Evolutionary conservation across 768 basidiomycete genomes (phyloP).

Genomic region (Tricholoma sp.): DNA sequence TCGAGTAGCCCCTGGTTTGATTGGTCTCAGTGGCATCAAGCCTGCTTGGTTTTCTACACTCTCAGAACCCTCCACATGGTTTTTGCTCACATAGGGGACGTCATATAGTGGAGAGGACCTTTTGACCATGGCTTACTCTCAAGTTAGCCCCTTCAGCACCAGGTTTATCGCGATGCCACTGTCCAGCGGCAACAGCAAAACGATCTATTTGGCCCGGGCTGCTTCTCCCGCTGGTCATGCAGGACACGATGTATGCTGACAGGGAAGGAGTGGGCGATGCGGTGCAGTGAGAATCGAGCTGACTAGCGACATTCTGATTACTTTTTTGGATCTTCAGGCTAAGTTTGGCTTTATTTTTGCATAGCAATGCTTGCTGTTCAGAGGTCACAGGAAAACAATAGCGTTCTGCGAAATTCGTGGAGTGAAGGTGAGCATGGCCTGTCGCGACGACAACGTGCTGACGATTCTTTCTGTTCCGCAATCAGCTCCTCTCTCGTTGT

Average conservation of each 20-base stretch:
- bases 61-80: not conserved
- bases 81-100: not conserved
- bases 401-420: not conserved
- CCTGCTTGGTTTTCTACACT: not conserved
- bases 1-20: not conserved
- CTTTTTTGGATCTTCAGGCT: slow-evolving; percentile 25
- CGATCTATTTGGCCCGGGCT: too few relatives aligned
- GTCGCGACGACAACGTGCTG: not conserved
- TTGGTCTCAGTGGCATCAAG: not conserved
- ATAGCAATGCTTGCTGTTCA: slow-evolving; percentile 17
- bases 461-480: not conserved
- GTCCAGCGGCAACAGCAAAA: not conserved
- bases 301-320: slow-evolving; percentile 28
- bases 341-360: slow-evolving; percentile 25
- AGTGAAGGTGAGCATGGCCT: not conserved
- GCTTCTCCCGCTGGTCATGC: slow-evolving; percentile 15
- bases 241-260: slow-evolving; percentile 29
- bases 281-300: slow-evolving; percentile 22
- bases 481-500: not conserved
- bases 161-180: not conserved
- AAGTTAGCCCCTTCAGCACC: too few relatives aligned
- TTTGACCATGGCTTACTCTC: too few relatives aligned
- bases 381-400: not conserved
- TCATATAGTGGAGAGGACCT: too few relatives aligned
- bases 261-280: slow-evolving; percentile 24